Evolutionary conservation across 1,284 basidiomycete genomes (phyloP).

Genomic region (Veloboletus limbatus): DNA sequence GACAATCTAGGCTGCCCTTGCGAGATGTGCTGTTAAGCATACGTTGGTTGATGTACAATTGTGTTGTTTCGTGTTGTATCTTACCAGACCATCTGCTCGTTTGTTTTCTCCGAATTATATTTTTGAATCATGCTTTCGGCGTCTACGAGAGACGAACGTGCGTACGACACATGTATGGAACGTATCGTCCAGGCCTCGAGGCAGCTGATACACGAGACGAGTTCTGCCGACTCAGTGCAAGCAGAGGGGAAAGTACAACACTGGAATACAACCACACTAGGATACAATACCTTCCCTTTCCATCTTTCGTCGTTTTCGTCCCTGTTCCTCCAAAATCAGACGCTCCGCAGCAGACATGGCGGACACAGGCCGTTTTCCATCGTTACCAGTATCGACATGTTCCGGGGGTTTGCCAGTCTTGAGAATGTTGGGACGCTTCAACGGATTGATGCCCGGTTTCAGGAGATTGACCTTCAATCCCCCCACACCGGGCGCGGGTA

Average conservation of each 20-base stretch:
- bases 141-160: no score
- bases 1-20: constrained; percentile 28
- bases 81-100: not conserved
- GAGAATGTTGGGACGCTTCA: constrained; percentile 77
- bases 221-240: no score
- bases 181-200: no score
- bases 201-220: no score
- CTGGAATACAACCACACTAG: constrained; percentile 16
- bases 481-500: constrained; percentile 19
- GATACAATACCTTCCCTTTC: constrained; percentile 47
- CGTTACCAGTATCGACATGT: constrained; percentile 34
- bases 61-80: constrained; percentile 15
- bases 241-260: no score
- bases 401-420: constrained; percentile 43
- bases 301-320: constrained; percentile 72
- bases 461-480: constrained; percentile 61
- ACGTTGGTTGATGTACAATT: constrained; percentile 3
- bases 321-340: constrained; percentile 84
- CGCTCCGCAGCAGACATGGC: constrained; percentile 81
- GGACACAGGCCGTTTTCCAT: constrained; percentile 53
- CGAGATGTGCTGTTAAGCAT: constrained; percentile 32
- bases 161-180: no score
- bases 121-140: no score
- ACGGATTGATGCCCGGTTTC: constrained; percentile 46
- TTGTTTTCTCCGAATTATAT: not conserved